Evolutionary conservation across 345 rosid genomes (phyloP), one percentile per base, ranked within the genome.

Genomic region (Ailanthus altissimus): DNA sequence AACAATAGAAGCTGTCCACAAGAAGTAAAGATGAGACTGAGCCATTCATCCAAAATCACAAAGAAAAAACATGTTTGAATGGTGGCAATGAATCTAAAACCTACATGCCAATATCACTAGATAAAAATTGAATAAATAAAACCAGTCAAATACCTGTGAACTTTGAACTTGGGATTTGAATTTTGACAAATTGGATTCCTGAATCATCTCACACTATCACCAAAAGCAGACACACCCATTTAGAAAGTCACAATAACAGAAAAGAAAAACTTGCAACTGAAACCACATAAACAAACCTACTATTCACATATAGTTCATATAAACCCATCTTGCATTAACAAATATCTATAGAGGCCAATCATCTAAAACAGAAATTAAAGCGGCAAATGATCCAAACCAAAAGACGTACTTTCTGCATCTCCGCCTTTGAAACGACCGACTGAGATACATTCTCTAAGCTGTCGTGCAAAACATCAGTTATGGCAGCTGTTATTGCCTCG

Each of bases 371-470:
- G 9, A n/a, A 16, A 59, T 23, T 40, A 32, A 21, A 58, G 32
- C 2, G n/a, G 5, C n/a, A 25, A 45, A 13, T 36, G 11, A 45
- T 12, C 45, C 64, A 72, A n/a, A 67, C 28, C 73, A 23, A 6
- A 49, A 43, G 54, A 21, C 81, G 67, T 76, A 96, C 99, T 79
- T 84, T 95, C 83, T 93, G 93, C 99, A 93, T 90, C 76, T 93
- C 97, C 11, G 83, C 83, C 80, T 90, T 92, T 8, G 93, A 88
- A 76, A 89, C 97, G 77, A 84, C 92, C 26, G 90, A 88, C 72
- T 90, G 89, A 36, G 98, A 86, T 42, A 93, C 89, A 82, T 88
- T 93, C 49, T 92, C 97, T 75, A 93, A 83, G 45, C 97, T 96
- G 47, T 87, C 97, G 66, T 88, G 86, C 54, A 91, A 84, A 61